These are phyloP conservation scores for Coprinellus micaceus DNA, from an alignment of 768 basidiomycete species.

Conservation along the genomic window DNA sequence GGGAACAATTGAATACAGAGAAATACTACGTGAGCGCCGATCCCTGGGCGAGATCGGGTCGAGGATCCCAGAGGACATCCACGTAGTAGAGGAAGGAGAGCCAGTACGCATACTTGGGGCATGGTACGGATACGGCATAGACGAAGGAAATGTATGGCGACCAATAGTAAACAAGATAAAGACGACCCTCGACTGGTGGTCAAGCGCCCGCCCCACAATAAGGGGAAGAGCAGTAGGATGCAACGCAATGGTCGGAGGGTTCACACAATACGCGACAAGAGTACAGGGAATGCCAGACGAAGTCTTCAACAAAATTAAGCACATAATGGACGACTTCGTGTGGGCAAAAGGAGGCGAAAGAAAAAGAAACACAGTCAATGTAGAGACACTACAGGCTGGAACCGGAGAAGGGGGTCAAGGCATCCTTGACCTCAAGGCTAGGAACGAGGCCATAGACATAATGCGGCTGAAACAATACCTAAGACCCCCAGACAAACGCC, in stretches of 20 bases:
- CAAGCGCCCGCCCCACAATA: conserved; percentile 23
- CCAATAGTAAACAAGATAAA: conserved; percentile 25
- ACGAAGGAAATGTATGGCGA: conserved; percentile 22
- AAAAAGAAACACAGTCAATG: conserved; percentile 13
- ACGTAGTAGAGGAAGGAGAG: conserved; percentile 26
- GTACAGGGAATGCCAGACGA: conserved; percentile 35
- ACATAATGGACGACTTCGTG: conserved; percentile 22
- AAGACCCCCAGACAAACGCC: conserved; percentile 5
- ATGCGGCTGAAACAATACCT: conserved; percentile 24
- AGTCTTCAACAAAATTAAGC: conserved; percentile 18
- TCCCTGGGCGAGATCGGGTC: background rate
- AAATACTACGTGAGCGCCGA: conserved; percentile 7
- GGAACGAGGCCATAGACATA: conserved; percentile 26
- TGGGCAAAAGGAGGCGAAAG: conserved; percentile 16
- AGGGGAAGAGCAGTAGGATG: conserved; percentile 22
- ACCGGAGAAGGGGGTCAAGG: conserved; percentile 20
- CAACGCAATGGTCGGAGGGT: conserved; percentile 18
- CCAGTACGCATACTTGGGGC: conserved; percentile 29
- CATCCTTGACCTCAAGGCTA: conserved; percentile 20
- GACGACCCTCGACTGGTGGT: conserved; percentile 19
- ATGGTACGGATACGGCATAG: conserved; percentile 25
- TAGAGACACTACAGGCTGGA: conserved; percentile 15
- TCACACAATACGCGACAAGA: conserved; percentile 31
- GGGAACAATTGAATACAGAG: conserved; percentile 19
- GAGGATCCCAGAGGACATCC: conserved; percentile 16